Conservation (phyloP, 2,329 filamentous ascomycete species). For the Aspergillus awamori region DNA sequence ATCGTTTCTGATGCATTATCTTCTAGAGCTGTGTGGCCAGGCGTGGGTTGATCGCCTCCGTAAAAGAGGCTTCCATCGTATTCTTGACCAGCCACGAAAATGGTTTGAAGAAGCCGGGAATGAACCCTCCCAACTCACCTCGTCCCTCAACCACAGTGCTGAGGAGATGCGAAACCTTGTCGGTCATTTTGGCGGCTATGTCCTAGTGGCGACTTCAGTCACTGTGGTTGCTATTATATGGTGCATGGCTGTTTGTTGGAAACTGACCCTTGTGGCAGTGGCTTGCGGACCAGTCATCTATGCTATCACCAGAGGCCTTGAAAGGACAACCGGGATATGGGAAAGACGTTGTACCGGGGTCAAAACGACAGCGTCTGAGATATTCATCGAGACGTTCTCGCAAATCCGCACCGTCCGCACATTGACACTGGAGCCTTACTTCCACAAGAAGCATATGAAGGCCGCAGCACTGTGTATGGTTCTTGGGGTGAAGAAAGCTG, state of each 20-base stretch:
- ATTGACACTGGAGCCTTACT: conserved; percentile 72
- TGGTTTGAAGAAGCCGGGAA: conserved; percentile 78
- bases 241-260: conserved; percentile 76
- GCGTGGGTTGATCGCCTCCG: conserved; percentile 76
- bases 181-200: conserved; percentile 72
- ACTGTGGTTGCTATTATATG: conserved; percentile 70
- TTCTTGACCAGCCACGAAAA: conserved; percentile 72
- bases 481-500: conserved; percentile 67
- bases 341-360: conserved; percentile 69
- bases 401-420: conserved; percentile 79
- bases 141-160: conserved; percentile 76
- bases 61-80: conserved; percentile 65
- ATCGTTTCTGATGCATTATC: conserved; percentile 68
- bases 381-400: conserved; percentile 74
- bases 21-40: conserved; percentile 72
- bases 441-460: conserved; percentile 63
- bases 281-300: conserved; percentile 69
- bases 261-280: conserved; percentile 75
- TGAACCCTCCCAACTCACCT: conserved; percentile 64
- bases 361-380: conserved; percentile 60
- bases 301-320: conserved; percentile 66
- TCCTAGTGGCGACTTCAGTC: conserved; percentile 69
- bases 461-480: conserved; percentile 57
- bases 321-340: conserved; percentile 69
- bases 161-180: conserved; percentile 87